Evolutionary conservation across 1,284 basidiomycete genomes (phyloP), one percentile per base, ranked within the genome.

Genomic region (Mycena citricolor): DNA sequence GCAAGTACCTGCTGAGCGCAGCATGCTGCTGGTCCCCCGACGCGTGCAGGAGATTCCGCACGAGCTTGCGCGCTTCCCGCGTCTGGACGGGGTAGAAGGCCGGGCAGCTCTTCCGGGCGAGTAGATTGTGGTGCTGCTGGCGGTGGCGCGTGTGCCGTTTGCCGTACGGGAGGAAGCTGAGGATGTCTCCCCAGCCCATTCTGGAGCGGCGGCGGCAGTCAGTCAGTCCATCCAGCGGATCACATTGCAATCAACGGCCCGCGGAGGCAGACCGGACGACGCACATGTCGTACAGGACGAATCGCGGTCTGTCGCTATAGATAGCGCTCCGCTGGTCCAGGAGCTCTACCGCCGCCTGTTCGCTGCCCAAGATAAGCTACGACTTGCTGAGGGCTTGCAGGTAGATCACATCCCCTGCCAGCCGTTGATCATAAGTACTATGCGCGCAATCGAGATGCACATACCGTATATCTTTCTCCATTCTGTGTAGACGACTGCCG

Each of bases 81-180:
- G 38, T 44, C 14, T 50, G 51, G 2, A 50, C 35, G 1, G 25
- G 21, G 10, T 35, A 39, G 29, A 42, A 43, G 1, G 33, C 23
- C 4, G 20, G 30, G 14, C n/a, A 10, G 12, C 33, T 35, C 12
- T 39, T 12, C 13, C 32, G 32, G 21, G 26, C 47, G 16, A 47
- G 25, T 20, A 29, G 44, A 8, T 42, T 30, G 4, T 46, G 32
- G n/a, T 46, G 47, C 35, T 46, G 30, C 17, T 45, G 39, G 13
- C 51, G 35, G 16, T 47, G 45, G 11, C n/a, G 24, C 6, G 29
- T 30, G 16, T 32, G 37, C 17, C 1, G 17, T n/a, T 48, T 40
- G 28, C 41, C 44, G 17, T 46, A 46, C 19, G 26, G 26, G 22
- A 51, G 28, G 13, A 51, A 26, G n/a, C 24, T 20, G 22, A 45